Percentiles rank a stretch among this genome's conserved stretches.
Conservation (phyloP, 148 eudicot species). For the Rhododendron vialii region DNA sequence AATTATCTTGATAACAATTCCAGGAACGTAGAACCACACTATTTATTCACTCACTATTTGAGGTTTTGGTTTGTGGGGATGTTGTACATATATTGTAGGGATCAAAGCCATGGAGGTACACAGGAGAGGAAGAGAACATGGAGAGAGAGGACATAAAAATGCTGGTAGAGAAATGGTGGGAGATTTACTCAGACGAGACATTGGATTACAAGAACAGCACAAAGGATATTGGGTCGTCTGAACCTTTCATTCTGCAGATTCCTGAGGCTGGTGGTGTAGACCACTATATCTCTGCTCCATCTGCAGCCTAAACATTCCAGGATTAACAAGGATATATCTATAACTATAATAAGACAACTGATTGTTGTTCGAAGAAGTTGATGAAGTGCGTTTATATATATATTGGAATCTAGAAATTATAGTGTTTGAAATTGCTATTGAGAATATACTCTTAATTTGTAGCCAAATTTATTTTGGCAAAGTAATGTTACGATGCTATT, state of each 20-base stretch:
- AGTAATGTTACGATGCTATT: no score
- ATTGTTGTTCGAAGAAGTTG: no score
- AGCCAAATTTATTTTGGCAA: no score
- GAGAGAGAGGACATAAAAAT: slow-evolving; percentile 13
- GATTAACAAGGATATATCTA: neutral
- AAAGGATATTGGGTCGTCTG: neutral
- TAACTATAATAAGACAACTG: no score
- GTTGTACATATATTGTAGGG: neutral
- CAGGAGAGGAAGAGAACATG: slow-evolving; percentile 15
- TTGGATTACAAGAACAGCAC: slow-evolving; percentile 4
- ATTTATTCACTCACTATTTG: neutral
- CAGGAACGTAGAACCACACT: neutral
- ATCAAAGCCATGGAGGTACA: slow-evolving; percentile 17
- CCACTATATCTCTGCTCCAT: slow-evolving; percentile 15
- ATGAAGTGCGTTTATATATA: no score
- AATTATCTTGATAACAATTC: no score
- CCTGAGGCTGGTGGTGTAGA: neutral
- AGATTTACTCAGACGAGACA: slow-evolving; percentile 1
- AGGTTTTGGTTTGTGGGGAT: neutral
- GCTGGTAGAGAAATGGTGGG: slow-evolving; percentile 17
- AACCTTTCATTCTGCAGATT: neutral
- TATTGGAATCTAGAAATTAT: no score
- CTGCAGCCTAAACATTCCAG: slow-evolving; percentile 18
- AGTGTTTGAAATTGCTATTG: no score
- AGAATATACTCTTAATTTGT: no score